Conservation (phyloP, 257 asterid genomes). For the Penstemon davidsonii region DNA sequence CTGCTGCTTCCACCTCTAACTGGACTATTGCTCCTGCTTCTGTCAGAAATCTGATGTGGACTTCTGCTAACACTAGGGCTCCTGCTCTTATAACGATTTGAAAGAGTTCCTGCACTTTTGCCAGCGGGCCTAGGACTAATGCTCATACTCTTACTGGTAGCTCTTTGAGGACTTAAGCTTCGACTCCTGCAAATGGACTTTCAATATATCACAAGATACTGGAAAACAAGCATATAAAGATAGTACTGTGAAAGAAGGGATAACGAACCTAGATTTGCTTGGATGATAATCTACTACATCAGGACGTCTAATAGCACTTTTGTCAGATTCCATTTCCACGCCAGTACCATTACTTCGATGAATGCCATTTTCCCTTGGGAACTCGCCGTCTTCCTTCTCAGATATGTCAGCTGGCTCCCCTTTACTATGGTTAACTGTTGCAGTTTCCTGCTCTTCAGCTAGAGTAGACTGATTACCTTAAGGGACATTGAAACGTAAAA, state of each 20-base stretch:
- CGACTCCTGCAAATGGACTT: conserved; percentile 64
- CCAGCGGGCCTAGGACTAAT: no score
- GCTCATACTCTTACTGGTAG: no score
- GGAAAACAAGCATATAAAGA: conserved; percentile 34
- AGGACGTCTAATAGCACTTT: conserved; percentile 60
- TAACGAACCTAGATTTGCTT: conserved; percentile 72
- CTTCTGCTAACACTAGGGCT: conserved; percentile 64
- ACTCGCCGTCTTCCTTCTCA: conserved; percentile 82
- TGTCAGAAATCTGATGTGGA: conserved; percentile 26
- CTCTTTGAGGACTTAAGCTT: conserved; percentile 49
- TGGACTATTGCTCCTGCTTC: conserved; percentile 29
- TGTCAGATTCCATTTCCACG: conserved; percentile 47
- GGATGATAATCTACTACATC: conserved; percentile 75
- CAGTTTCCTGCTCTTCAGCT: conserved; percentile 41
- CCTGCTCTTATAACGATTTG: conserved; percentile 50
- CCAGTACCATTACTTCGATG: conserved; percentile 67
- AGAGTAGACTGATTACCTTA: conserved; percentile 38
- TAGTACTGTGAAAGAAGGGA: conserved; percentile 24
- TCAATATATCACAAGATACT: conserved; percentile 34
- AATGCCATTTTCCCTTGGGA: conserved; percentile 80
- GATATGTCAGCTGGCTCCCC: conserved; percentile 44
- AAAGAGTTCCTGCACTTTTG: conserved; percentile 23
- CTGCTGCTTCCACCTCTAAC: conserved; percentile 40
- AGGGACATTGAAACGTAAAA: conserved; percentile 16
- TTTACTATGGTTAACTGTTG: conserved; percentile 28